Conservation (phyloP, 2,329 filamentous ascomycete genomes). For the Fusarium illudens region DNA sequence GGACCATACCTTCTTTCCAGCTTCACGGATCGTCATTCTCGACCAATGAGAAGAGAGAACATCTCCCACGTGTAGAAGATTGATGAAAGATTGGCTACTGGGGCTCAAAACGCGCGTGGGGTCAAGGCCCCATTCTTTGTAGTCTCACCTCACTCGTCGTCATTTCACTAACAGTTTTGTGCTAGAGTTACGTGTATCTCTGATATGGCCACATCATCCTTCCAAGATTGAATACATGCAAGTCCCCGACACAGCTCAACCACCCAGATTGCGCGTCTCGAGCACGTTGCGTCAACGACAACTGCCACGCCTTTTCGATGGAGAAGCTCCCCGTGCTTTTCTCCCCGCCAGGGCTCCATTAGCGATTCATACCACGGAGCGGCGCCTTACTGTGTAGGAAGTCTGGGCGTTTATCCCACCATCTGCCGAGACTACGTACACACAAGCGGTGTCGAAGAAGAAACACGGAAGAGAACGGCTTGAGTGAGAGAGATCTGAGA, state of each 20-base stretch:
- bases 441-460: not conserved
- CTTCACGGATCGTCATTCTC: not conserved
- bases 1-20: not conserved
- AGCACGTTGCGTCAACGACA: slow-evolving; percentile 16
- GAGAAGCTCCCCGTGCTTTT: not conserved
- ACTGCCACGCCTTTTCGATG: not conserved
- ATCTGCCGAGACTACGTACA: not conserved
- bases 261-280: slow-evolving; percentile 11
- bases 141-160: not conserved
- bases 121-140: not conserved
- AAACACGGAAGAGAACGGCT: not conserved
- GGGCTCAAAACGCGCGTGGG: not conserved
- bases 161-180: not conserved
- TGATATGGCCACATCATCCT: not conserved
- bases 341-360: not conserved
- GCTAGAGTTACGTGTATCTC: not conserved
- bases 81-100: slow-evolving; percentile 38
- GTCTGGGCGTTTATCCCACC: not conserved
- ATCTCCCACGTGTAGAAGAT: slow-evolving; percentile 31
- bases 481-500: not conserved
- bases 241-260: not conserved
- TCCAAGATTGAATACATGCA: not conserved
- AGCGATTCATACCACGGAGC: not conserved
- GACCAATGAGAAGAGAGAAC: slow-evolving; percentile 13
- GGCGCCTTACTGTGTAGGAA: not conserved